phyloP scores from a whole-genome alignment of 1,284 basidiomycete genomes.

The Salmacisia buchloeana region DNA sequence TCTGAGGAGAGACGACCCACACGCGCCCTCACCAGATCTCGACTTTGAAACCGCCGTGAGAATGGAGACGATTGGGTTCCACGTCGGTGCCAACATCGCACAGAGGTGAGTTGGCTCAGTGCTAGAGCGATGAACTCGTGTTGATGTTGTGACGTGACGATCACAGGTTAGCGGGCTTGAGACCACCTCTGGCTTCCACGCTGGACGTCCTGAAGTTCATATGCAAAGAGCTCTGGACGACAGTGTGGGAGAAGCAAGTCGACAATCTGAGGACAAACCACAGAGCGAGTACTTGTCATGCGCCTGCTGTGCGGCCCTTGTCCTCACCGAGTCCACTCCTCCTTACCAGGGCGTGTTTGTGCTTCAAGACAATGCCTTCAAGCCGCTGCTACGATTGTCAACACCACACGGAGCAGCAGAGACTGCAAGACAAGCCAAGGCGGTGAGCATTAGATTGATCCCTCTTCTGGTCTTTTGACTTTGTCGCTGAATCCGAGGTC shows the following conservation, averaged over 20 bases:
- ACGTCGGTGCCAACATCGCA: constrained; percentile 77
- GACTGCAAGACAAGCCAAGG: constrained; percentile 65
- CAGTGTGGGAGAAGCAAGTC: constrained; percentile 85
- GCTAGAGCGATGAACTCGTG: too few species aligned
- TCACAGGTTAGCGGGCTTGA: constrained; percentile 70
- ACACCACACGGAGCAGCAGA: constrained; percentile 70
- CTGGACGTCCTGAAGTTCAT: constrained; percentile 89
- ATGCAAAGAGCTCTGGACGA: constrained; percentile 88
- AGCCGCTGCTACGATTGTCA: constrained; percentile 71
- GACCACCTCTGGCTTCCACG: constrained; percentile 70
- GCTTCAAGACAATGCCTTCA: constrained; percentile 82
- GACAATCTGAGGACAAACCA: constrained; percentile 93
- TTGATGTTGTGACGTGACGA: too few species aligned
- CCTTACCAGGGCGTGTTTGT: constrained; percentile 76
- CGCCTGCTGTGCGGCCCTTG: constrained; percentile 2
- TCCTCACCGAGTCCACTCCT: background rate
- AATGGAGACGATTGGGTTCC: constrained; percentile 74
- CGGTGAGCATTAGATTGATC: constrained; percentile 56
- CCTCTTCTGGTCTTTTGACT: too few species aligned
- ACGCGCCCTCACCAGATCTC: constrained; percentile 56
- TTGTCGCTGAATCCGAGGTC: background rate
- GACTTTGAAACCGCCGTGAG: constrained; percentile 66
- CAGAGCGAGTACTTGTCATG: constrained; percentile 63
- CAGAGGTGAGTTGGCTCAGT: constrained; percentile 77
- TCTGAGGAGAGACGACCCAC: constrained; percentile 55